Evolutionary conservation across 352 stramenopile species (phyloP).

Genomic region (Thalassiosira sp.): DNA sequence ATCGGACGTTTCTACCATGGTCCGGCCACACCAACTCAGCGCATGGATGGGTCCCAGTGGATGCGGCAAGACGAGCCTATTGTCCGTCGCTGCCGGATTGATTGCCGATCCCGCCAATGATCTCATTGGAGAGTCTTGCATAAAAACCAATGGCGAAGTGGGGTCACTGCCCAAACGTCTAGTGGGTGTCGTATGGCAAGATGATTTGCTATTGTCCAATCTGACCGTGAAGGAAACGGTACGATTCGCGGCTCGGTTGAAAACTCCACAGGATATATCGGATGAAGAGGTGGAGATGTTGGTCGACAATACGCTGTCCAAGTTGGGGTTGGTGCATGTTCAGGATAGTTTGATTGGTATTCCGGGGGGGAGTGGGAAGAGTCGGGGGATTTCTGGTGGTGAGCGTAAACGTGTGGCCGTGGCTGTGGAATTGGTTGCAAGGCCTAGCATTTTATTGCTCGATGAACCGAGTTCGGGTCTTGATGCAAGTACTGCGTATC

Average conservation of each 20-base stretch:
- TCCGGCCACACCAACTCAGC: background rate
- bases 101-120: conserved; percentile 54
- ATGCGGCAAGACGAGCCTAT: conserved; percentile 76
- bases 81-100: conserved; percentile 54
- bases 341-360: conserved; percentile 75
- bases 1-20: conserved; percentile 21
- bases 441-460: conserved; percentile 87
- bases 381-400: conserved; percentile 90
- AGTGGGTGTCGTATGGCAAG: conserved; percentile 86
- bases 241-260: conserved; percentile 87
- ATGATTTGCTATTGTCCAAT: conserved; percentile 89
- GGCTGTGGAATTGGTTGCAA: conserved; percentile 89
- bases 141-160: conserved; percentile 49
- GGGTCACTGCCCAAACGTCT: conserved; percentile 65
- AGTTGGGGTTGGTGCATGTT: conserved; percentile 69
- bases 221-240: conserved; percentile 89
- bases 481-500: conserved; percentile 86
- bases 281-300: conserved; percentile 66
- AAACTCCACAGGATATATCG: conserved; percentile 60
- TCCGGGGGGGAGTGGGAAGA: conserved; percentile 53
- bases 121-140: conserved; percentile 65
- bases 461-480: conserved; percentile 89
- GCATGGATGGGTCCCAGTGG: conserved; percentile 61
- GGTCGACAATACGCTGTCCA: conserved; percentile 67
- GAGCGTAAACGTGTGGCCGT: conserved; percentile 91